Conservation (phyloP, 192 early-diverging fungal genomes). For the Backusella tarrabulga region DNA sequence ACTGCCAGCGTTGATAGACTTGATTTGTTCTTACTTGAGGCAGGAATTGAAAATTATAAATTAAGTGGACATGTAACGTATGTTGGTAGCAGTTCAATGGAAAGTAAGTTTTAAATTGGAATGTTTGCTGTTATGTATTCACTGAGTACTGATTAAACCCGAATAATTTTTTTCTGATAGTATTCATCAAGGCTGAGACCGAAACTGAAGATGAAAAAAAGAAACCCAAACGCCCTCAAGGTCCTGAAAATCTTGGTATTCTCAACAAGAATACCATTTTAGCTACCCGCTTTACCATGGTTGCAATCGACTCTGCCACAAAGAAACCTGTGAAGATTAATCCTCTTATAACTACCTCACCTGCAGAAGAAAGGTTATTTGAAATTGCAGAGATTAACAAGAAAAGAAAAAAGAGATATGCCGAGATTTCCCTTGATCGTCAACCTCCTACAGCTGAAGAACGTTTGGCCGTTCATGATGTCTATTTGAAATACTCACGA, state of each 20-base stretch:
- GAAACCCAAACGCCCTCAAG: neutral
- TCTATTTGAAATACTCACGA: constrained; percentile 71
- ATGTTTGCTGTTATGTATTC: neutral
- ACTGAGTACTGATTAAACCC: neutral
- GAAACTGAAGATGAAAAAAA: constrained; percentile 18
- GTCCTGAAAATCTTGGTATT: constrained; percentile 14
- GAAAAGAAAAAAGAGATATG: constrained; percentile 43
- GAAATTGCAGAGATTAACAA: constrained; percentile 64
- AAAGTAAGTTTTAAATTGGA: constrained; percentile 42
- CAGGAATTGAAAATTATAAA: constrained; percentile 66
- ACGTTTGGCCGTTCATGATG: constrained; percentile 72
- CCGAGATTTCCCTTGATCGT: constrained; percentile 54
- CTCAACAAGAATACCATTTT: constrained; percentile 54
- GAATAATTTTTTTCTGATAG: neutral
- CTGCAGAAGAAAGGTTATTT: constrained; percentile 72
- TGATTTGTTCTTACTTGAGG: constrained; percentile 66
- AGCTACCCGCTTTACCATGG: constrained; percentile 88
- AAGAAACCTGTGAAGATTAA: constrained; percentile 71
- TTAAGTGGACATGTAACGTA: constrained; percentile 82
- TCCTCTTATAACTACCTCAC: constrained; percentile 70
- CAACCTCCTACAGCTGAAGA: constrained; percentile 79
- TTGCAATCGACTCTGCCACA: constrained; percentile 73
- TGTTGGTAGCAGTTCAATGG: constrained; percentile 94
- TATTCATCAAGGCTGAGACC: constrained; percentile 69
- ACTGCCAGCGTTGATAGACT: constrained; percentile 90